Percentiles rank a stretch among this genome's conserved stretches.
Evolutionary conservation across 202 grass and related monocot species (phyloP).

Genomic region (Brachypodium distachyon): DNA sequence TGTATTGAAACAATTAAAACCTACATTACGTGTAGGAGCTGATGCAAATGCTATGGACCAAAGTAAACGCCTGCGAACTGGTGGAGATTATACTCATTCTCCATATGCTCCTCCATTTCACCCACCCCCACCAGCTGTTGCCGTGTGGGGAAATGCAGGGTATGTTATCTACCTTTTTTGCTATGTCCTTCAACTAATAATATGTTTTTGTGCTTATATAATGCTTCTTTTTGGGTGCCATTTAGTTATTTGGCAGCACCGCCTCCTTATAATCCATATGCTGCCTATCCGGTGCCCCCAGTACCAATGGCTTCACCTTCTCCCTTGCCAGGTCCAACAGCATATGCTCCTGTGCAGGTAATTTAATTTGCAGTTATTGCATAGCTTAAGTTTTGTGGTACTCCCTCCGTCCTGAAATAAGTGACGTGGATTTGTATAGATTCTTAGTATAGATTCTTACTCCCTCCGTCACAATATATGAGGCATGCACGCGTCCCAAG

Average conservation of each 20-base stretch:
- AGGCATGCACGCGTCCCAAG: too few relatives aligned
- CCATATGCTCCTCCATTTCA: conserved; percentile 81
- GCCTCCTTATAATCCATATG: conserved; percentile 84
- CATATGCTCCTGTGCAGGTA: conserved; percentile 98
- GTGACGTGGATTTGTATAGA: too few relatives aligned
- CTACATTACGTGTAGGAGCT: conserved; percentile 54
- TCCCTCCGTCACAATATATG: too few relatives aligned
- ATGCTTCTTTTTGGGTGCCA: neutral
- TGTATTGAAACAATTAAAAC: neutral
- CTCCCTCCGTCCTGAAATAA: too few relatives aligned
- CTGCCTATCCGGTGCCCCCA: conserved; percentile 55
- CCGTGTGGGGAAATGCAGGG: conserved; percentile 80
- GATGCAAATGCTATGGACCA: conserved; percentile 77
- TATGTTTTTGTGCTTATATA: neutral
- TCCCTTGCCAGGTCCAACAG: conserved; percentile 56
- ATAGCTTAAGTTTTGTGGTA: too few relatives aligned
- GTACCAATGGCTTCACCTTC: conserved; percentile 64
- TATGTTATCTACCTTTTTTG: conserved; percentile 25
- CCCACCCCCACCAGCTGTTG: conserved; percentile 61
- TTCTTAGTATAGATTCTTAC: too few relatives aligned
- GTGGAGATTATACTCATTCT: conserved; percentile 77
- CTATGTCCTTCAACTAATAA: neutral
- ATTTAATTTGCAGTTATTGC: conserved; percentile 8
- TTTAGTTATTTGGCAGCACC: conserved; percentile 72
- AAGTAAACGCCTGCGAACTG: conserved; percentile 85